A percentile compares a stretch with the other conserved stretches of the same genome.
These are phyloP conservation scores for Alternaria arbusti DNA, from an alignment of 2,329 filamentous ascomycete species.

Conservation along the genomic window DNA sequence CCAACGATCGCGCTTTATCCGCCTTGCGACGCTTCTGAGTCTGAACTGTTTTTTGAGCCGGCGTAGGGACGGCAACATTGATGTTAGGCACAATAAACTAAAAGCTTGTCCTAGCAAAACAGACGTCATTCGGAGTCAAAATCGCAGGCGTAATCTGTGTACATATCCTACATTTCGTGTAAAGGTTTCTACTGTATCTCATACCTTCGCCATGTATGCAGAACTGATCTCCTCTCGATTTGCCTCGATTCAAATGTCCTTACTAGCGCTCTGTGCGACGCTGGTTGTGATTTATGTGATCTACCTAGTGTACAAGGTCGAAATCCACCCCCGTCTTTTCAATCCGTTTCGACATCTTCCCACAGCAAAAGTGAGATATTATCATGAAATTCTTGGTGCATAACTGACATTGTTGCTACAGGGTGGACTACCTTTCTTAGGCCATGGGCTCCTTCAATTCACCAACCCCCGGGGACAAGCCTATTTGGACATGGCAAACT, in stretches of 20 bases:
- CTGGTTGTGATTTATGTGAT: neutral
- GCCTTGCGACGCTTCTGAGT: neutral
- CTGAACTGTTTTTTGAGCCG: neutral
- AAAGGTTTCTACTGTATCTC: accelerated
- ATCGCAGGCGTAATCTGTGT: neutral
- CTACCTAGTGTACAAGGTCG: neutral
- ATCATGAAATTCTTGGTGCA: neutral
- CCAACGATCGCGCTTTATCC: neutral
- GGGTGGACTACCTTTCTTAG: neutral
- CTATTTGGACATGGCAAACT: neutral
- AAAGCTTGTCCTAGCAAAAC: neutral
- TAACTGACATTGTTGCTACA: neutral
- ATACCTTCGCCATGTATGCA: neutral
- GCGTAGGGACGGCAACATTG: neutral
- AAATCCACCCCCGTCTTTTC: neutral
- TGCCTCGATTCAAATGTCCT: neutral
- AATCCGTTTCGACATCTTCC: neutral
- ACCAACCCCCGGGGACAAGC: conserved; percentile 1
- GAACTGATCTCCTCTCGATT: neutral
- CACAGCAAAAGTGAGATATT: neutral
- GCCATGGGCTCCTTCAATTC: conserved; percentile 1
- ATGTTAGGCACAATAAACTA: neutral
- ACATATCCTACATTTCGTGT: neutral
- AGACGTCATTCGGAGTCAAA: neutral
- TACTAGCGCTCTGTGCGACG: neutral